Evolutionary conservation across 2,329 filamentous ascomycete species (phyloP).

Genomic region (Bipolaris bicolor): DNA sequence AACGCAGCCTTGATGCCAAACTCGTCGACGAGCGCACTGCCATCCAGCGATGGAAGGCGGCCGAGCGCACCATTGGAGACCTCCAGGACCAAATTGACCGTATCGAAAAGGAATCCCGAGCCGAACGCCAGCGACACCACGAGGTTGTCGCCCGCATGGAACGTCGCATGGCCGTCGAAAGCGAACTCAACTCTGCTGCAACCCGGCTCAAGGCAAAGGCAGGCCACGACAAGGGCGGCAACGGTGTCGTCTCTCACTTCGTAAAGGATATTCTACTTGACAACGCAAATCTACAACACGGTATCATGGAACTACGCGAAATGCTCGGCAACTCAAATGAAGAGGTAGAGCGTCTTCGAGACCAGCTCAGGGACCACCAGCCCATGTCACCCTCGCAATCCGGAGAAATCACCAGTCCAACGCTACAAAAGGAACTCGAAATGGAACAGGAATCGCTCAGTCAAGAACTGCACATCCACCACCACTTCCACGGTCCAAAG

Average conservation of each 20-base stretch:
- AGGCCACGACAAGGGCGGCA: constrained; percentile 63
- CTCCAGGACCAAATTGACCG: constrained; percentile 87
- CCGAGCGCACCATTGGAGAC: constrained; percentile 77
- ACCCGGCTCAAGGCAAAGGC: constrained; percentile 77
- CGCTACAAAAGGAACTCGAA: constrained; percentile 74
- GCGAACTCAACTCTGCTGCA: constrained; percentile 78
- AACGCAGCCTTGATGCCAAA: constrained; percentile 69
- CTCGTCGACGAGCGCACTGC: constrained; percentile 79
- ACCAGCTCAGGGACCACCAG: constrained; percentile 81
- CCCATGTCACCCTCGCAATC: constrained; percentile 56
- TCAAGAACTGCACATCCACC: constrained; percentile 83
- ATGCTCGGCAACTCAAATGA: constrained; percentile 91
- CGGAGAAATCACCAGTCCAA: constrained; percentile 48
- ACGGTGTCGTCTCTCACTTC: constrained; percentile 87
- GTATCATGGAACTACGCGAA: constrained; percentile 88
- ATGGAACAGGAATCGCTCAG: constrained; percentile 37
- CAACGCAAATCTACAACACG: constrained; percentile 90
- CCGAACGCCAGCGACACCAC: constrained; percentile 80
- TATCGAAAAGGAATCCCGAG: constrained; percentile 81
- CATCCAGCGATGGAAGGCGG: constrained; percentile 81
- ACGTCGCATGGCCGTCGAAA: constrained; percentile 79
- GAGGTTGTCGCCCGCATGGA: constrained; percentile 86
- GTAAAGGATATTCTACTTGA: constrained; percentile 95
- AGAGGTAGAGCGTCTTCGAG: constrained; percentile 84
- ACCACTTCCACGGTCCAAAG: constrained; percentile 77